Evolutionary conservation across 257 asterid genomes (phyloP), one percentile per base, ranked within the genome.

Genomic region (Salvia hispanica): DNA sequence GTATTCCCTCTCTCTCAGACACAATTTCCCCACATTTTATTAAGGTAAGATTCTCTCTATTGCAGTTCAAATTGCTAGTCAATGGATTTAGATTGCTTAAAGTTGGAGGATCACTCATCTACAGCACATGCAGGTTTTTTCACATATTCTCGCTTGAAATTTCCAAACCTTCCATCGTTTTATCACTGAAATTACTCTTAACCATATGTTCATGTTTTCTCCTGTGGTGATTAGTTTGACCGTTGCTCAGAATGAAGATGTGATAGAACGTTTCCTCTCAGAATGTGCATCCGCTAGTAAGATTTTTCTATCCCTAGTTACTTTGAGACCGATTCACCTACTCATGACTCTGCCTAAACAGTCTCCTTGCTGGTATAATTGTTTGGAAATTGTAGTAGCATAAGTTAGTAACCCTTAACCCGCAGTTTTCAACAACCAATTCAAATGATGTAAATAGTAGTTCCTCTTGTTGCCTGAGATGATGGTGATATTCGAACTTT

Each of bases 101-200:
- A 85, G 89, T 67, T 51, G 95, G 91, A 16, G 97, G 99, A 54
- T 80, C 52, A 62, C 99, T 93, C 70, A 95, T 93, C 78, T 93
- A 93, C 74, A 93, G 99, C 89, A 93, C 97, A 64, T 90, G 99
- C 91, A 92, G 98, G 96, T 89, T 62, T 64, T 14, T 40, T 57
- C 61, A 65, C 61, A 7, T 65, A 43, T 53, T 62, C 58, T 55
- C 66, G 50, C 63, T 60, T 52, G 33, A 71, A 21, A 43, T 39
- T 64, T 57, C 33, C 44, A 48, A 13, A 33, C 33, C 62, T 48
- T 57, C 44, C 37, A 44, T 69, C 33, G 39, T 61, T 61, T 31
- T 57, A 54, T 66, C 47, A 37, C 55, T 28, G 58, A 15, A 37
- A 45, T 46, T 53, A 4, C 50, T 57, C 54, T 15, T 11, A 62